phyloP scores from a whole-genome alignment of 2,329 filamentous ascomycete genomes.

The Bipolaris cookei region DNA sequence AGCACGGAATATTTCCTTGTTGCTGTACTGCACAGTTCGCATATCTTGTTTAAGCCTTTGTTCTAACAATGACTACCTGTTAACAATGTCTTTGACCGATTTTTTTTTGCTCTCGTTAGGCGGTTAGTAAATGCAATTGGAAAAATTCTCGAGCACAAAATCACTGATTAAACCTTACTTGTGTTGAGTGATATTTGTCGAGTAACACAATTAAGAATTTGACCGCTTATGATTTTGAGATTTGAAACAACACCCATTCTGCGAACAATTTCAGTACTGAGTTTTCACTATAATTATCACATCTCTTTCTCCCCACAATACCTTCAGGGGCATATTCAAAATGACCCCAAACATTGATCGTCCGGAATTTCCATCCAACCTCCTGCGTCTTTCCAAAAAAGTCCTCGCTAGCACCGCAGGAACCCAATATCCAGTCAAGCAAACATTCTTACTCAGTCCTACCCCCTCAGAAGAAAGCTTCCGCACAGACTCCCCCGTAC shows the following conservation, averaged over 20 bases:
- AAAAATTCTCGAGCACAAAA: neutral
- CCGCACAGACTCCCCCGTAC: slow-evolving; percentile 1
- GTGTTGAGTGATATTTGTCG: too few relatives aligned
- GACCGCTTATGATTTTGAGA: too few relatives aligned
- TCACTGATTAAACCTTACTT: too few relatives aligned
- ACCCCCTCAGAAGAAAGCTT: neutral
- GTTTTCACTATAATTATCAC: neutral
- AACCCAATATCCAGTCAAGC: neutral
- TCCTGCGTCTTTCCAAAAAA: neutral
- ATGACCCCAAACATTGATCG: neutral
- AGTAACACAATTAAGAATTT: too few relatives aligned
- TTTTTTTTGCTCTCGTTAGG: neutral
- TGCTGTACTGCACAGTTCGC: neutral
- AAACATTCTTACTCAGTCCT: slow-evolving; percentile 11
- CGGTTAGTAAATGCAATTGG: too few relatives aligned
- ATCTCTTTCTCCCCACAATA: too few relatives aligned
- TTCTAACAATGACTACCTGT: neutral
- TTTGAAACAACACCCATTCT: too few relatives aligned
- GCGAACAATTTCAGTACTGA: neutral
- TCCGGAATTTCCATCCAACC: neutral
- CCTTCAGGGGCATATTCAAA: neutral
- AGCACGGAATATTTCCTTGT: neutral
- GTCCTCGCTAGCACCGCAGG: neutral
- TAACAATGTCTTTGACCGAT: neutral
- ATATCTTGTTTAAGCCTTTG: neutral